A percentile compares a stretch with the other conserved stretches of the same genome.
Evolutionary conservation across 2,329 filamentous ascomycete genomes (phyloP).

Genomic region (Neonectria neomacrospora): DNA sequence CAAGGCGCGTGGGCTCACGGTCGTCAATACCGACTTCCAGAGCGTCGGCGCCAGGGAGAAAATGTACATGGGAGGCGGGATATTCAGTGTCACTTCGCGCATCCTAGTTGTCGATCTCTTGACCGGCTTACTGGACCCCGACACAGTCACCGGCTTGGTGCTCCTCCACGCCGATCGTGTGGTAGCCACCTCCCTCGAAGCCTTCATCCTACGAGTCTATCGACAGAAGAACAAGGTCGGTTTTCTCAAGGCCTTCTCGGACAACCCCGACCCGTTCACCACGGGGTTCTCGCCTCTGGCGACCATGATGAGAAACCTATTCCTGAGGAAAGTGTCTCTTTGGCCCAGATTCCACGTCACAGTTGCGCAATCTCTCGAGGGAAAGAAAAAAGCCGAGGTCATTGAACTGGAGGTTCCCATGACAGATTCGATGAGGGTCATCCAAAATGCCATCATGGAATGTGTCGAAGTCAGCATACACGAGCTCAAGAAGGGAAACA

Average conservation of each 20-base stretch:
- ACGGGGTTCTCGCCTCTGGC: conserved; percentile 88
- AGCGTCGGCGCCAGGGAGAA: conserved; percentile 89
- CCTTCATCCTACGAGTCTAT: conserved; percentile 94
- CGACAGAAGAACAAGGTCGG: conserved; percentile 93
- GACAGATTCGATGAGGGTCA: conserved; percentile 92
- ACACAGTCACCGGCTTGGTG: conserved; percentile 87
- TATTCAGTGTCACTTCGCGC: conserved; percentile 95
- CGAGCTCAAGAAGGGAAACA: conserved; percentile 91
- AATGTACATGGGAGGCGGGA: conserved; percentile 88
- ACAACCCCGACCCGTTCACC: conserved; percentile 90
- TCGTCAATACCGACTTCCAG: conserved; percentile 95
- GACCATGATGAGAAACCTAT: conserved; percentile 89
- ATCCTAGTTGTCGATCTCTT: conserved; percentile 95
- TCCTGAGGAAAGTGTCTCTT: conserved; percentile 86
- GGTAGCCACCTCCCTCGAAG: conserved; percentile 87
- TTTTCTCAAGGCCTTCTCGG: conserved; percentile 96
- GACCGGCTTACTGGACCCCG: conserved; percentile 82
- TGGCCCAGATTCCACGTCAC: conserved; percentile 95
- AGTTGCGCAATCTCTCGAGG: conserved; percentile 89
- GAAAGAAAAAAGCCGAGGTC: conserved; percentile 92
- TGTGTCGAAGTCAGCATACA: conserved; percentile 95
- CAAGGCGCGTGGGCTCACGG: conserved; percentile 83
- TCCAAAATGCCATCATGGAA: conserved; percentile 94
- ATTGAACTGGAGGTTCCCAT: conserved; percentile 97
- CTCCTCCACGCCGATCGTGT: conserved; percentile 90